A percentile compares a stretch with the other conserved stretches of the same genome.
phyloP scores from a whole-genome alignment of 805 yeast species.

The Saturnispora silvae region DNA sequence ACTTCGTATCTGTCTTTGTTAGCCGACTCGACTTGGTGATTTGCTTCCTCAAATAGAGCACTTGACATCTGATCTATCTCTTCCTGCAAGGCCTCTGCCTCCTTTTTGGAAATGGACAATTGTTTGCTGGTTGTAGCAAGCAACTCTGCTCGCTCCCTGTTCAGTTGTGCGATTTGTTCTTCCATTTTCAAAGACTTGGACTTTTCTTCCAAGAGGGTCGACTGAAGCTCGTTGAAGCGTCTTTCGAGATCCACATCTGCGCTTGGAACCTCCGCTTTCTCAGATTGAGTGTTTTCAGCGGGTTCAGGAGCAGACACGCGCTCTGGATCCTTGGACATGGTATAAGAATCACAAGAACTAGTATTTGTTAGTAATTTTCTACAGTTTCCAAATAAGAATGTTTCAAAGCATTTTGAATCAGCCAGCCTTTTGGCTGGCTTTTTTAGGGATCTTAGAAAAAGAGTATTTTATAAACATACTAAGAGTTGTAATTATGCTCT shows the following conservation, averaged over 20 bases:
- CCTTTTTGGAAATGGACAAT: constrained; percentile 21
- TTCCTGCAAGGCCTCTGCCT: constrained; percentile 47
- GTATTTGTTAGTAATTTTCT: no score
- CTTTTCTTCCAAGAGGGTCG: neutral
- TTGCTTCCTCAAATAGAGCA: constrained; percentile 74
- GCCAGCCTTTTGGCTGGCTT: no score
- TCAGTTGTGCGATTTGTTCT: constrained; percentile 23
- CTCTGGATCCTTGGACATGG: no score
- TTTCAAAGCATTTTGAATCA: no score
- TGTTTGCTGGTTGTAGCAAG: constrained; percentile 4
- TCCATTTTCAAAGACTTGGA: neutral
- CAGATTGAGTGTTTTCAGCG: no score
- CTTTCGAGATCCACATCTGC: neutral
- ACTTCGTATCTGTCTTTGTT: constrained; percentile 52
- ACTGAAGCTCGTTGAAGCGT: neutral
- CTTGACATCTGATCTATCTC: constrained; percentile 77
- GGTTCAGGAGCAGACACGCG: no score
- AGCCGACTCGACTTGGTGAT: constrained; percentile 74
- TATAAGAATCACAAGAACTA: no score
- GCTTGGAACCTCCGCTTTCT: neutral
- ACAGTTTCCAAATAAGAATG: no score
- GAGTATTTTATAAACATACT: no score
- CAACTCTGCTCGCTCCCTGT: constrained; percentile 19
- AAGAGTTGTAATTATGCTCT: no score
- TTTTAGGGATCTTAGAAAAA: no score